phyloP scores from a whole-genome alignment of 192 early-diverging fungal genomes.

The Linnemannia zychae region DNA sequence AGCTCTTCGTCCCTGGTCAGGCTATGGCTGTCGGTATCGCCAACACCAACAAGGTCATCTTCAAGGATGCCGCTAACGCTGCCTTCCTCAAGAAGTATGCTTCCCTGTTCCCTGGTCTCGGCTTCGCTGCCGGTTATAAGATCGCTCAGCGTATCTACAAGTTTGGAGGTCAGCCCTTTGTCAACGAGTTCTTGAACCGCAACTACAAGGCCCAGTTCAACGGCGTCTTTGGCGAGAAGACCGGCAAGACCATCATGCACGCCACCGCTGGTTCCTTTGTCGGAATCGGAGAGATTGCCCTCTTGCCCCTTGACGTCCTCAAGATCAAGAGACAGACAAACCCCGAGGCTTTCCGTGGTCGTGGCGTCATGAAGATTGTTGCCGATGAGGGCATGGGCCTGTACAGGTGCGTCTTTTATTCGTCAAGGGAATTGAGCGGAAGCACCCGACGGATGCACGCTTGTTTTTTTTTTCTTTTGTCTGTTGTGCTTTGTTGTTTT shows the following conservation, averaged over 20 bases:
- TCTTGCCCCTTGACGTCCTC: conserved; percentile 96
- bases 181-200: conserved; percentile 91
- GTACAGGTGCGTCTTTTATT: conserved; percentile 74
- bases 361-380: conserved; percentile 83
- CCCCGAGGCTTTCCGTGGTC: conserved; percentile 88
- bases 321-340: conserved; percentile 99
- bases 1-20: conserved; percentile 80
- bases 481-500: not conserved
- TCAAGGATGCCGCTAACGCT: conserved; percentile 88
- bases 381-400: conserved; percentile 91
- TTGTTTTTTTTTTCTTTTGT: not conserved
- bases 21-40: conserved; percentile 72
- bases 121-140: conserved; percentile 99
- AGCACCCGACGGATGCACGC: not conserved
- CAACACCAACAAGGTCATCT: conserved; percentile 87
- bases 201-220: conserved; percentile 85
- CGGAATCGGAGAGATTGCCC: conserved; percentile 97
- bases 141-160: conserved; percentile 98
- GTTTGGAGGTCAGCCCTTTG: conserved; percentile 98
- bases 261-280: conserved; percentile 97
- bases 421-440: not conserved
- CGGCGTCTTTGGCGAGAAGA: conserved; percentile 90
- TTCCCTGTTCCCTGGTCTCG: conserved; percentile 97
- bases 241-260: conserved; percentile 96
- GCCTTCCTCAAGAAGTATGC: conserved; percentile 87